Base-by-base conservation (phyloP, 2,329 filamentous ascomycete species). In the Huntiella bhutanensis region DNA sequence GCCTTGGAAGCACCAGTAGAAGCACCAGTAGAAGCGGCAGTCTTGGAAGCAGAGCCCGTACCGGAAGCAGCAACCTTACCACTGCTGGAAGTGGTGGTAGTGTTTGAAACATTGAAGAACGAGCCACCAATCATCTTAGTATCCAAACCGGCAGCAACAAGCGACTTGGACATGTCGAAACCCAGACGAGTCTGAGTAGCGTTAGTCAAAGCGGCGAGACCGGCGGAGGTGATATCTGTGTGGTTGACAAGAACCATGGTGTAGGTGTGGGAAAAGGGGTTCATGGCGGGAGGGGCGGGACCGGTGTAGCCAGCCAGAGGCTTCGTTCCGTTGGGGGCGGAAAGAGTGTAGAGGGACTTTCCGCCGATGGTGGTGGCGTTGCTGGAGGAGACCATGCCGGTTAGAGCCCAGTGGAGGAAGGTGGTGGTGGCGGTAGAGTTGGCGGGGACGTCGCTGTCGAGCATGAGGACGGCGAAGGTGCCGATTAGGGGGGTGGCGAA, bases 361-460 rank as follows among this genome's bases (percentile, higher is more conserved):
- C 56, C 54, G 55, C 58, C 58, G 41, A 60, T 50, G 12, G 34
- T 41, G 22, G 45, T 47, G 15, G 51, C 40, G 43, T 43, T 44
- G n/a, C 28, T 32, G 36, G 51, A 49, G 34, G 51, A 51, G n/a
- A 53, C 51, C 45, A 67, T 52, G 34, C 61, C 61, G 0, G 62
- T 60, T 50, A 69, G 65, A 41, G 68, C 55, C 59, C 65, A 68
- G 56, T 71, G 68, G 45, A 69, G 53, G 32, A 68, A 58, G 2
- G 68, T 68, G 4, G 64, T 60, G 19, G 53, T 52, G 43, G 64
- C 4, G 32, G 53, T 48, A 19, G 35, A 33, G 49, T 54, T 54
- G 40, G 51, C 50, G 46, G 68, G 68, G 1, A 67, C 62, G 56
- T 71, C 68, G 12, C 67, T 57, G 51, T 71, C 67, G 22, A 70